phyloP scores from a whole-genome alignment of 768 basidiomycete genomes.

The Gloeophyllum trabeum region DNA sequence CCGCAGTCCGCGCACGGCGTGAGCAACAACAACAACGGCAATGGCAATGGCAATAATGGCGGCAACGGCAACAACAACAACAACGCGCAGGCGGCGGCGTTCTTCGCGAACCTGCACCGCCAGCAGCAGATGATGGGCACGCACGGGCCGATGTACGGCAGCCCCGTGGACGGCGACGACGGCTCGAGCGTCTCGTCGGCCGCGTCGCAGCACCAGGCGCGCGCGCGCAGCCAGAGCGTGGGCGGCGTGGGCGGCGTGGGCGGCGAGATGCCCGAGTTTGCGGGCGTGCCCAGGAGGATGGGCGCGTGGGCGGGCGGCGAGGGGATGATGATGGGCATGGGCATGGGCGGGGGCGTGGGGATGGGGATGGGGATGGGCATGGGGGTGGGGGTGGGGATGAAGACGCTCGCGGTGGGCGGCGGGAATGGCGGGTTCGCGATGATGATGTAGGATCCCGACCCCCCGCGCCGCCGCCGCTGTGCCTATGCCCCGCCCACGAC shows the following conservation, averaged over 20 bases:
- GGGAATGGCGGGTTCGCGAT: background rate
- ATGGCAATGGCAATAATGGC: conserved; percentile 2
- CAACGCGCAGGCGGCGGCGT: conserved; percentile 8
- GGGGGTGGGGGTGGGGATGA: background rate
- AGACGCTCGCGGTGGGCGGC: no score
- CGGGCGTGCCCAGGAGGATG: no score
- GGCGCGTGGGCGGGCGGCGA: no score
- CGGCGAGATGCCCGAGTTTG: no score
- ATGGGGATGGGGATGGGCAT: background rate
- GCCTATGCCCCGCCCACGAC: background rate
- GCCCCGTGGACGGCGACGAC: conserved; percentile 26
- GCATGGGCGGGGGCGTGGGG: background rate
- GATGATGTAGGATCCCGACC: background rate
- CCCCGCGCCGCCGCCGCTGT: background rate
- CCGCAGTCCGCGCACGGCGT: background rate
- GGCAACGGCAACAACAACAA: conserved; percentile 16
- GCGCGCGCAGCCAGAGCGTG: no score
- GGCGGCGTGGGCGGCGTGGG: no score
- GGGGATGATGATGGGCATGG: background rate
- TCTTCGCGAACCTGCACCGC: conserved; percentile 20
- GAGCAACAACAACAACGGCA: background rate
- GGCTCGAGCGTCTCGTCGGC: conserved; percentile 25
- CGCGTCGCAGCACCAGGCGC: background rate
- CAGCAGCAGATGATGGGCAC: conserved; percentile 15
- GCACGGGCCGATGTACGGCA: conserved; percentile 16